phyloP scores from a whole-genome alignment of 805 yeast species.

The Candida ascalaphidarum region DNA sequence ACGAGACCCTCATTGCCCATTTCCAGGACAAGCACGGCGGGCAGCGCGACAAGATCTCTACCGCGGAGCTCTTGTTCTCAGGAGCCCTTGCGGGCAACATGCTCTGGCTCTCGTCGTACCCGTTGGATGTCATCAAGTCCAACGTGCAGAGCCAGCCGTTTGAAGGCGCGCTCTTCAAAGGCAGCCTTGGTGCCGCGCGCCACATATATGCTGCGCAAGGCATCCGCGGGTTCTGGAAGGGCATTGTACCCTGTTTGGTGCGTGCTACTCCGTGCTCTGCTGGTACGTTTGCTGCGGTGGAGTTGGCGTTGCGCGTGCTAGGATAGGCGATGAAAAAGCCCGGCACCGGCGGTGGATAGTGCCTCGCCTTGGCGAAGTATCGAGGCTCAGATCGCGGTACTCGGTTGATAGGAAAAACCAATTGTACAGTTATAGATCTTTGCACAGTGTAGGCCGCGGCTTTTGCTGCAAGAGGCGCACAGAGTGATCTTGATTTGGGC shows the following conservation, averaged over 20 bases:
- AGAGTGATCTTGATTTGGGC: too few relatives aligned
- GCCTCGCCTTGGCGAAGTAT: too few relatives aligned
- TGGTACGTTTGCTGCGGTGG: constrained; percentile 73
- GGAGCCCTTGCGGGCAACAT: constrained; percentile 69
- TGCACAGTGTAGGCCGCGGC: too few relatives aligned
- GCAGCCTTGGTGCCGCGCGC: constrained; percentile 25
- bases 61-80: constrained; percentile 45
- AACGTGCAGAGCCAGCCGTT: constrained; percentile 47
- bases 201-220: constrained; percentile 38
- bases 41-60: constrained; percentile 39
- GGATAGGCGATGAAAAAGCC: constrained; percentile 18
- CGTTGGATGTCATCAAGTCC: constrained; percentile 42
- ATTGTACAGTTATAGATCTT: too few relatives aligned
- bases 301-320: constrained; percentile 50
- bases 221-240: constrained; percentile 50
- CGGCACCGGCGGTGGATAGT: too few relatives aligned
- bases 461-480: too few relatives aligned
- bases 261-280: constrained; percentile 64
- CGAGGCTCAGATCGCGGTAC: too few relatives aligned
- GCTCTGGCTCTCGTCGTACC: constrained; percentile 51
- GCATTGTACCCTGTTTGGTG: constrained; percentile 48
- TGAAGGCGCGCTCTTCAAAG: constrained; percentile 33
- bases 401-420: too few relatives aligned
- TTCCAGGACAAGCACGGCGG: constrained; percentile 23
- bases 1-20: constrained; percentile 44